These are phyloP conservation scores for Inga leiocalycina DNA, from an alignment of 306 rosid species.

Conservation along the genomic window DNA sequence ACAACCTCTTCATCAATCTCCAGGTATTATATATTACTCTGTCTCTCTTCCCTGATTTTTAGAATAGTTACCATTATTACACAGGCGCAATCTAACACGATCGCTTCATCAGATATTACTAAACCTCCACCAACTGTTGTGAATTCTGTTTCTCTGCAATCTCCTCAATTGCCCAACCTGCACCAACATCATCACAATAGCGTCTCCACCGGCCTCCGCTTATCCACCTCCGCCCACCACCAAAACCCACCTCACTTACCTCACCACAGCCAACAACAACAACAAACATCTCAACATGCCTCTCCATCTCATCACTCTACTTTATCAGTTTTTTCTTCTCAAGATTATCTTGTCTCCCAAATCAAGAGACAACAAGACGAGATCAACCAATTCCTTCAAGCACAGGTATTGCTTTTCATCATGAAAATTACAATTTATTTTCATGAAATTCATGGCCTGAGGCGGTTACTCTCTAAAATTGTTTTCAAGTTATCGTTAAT, in stretches of 20 bases:
- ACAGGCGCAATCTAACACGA: too few relatives aligned
- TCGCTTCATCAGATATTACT: constrained; percentile 16
- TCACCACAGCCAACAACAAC: constrained; percentile 24
- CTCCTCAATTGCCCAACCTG: constrained; percentile 52
- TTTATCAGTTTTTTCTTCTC: constrained; percentile 49
- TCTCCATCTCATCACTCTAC: constrained; percentile 49
- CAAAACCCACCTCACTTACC: constrained; percentile 50
- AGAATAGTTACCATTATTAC: too few relatives aligned
- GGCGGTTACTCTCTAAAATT: neutral
- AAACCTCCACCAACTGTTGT: constrained; percentile 12
- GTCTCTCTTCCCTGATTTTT: neutral
- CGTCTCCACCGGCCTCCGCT: constrained; percentile 85
- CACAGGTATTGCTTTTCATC: constrained; percentile 58
- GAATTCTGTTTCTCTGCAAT: constrained; percentile 58
- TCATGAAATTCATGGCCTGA: neutral
- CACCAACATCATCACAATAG: constrained; percentile 43
- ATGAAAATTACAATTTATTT: neutral
- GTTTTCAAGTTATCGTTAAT: neutral
- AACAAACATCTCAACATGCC: constrained; percentile 29
- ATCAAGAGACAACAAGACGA: constrained; percentile 74
- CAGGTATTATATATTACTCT: constrained; percentile 28
- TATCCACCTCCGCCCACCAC: constrained; percentile 70
- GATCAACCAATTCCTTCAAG: constrained; percentile 69
- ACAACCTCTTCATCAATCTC: constrained; percentile 57
- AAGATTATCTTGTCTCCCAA: constrained; percentile 55